Evolutionary conservation across 805 yeast genomes (phyloP).

Genomic region (Pichia deserticola): DNA sequence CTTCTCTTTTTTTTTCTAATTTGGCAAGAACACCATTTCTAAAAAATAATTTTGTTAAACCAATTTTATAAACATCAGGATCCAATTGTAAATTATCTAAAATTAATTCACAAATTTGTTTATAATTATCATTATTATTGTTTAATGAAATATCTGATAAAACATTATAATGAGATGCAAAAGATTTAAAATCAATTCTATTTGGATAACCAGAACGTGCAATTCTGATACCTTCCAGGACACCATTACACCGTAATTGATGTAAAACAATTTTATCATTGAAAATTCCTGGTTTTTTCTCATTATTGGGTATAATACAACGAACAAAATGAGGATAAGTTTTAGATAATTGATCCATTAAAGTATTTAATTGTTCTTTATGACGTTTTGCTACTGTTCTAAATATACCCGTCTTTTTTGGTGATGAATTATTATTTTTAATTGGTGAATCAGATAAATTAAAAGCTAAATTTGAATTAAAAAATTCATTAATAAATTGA

Average conservation of each 20-base stretch:
- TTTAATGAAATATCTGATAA: constrained; percentile 28
- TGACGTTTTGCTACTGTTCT: constrained; percentile 85
- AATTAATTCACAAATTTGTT: constrained; percentile 62
- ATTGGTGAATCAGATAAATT: constrained; percentile 27
- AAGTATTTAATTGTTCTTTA: constrained; percentile 67
- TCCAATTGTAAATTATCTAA: constrained; percentile 59
- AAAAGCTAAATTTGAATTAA: constrained; percentile 24
- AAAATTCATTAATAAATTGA: constrained; percentile 48
- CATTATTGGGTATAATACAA: constrained; percentile 85
- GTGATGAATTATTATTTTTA: constrained; percentile 11
- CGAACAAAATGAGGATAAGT: constrained; percentile 97
- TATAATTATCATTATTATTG: constrained; percentile 34
- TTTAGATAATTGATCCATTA: constrained; percentile 63
- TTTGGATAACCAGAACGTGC: constrained; percentile 97
- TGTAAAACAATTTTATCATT: constrained; percentile 73
- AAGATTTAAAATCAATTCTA: constrained; percentile 76
- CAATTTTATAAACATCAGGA: constrained; percentile 51
- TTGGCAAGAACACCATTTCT: constrained; percentile 72
- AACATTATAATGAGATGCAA: constrained; percentile 68
- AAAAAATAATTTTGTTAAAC: constrained; percentile 67
- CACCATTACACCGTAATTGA: constrained; percentile 95
- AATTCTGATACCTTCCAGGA: constrained; percentile 92
- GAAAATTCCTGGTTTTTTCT: constrained; percentile 62
- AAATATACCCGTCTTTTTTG: constrained; percentile 32
- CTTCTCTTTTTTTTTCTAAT: constrained; percentile 71